phyloP scores from a whole-genome alignment of 1,284 basidiomycete genomes.

The Ustilago vetiveriae region DNA sequence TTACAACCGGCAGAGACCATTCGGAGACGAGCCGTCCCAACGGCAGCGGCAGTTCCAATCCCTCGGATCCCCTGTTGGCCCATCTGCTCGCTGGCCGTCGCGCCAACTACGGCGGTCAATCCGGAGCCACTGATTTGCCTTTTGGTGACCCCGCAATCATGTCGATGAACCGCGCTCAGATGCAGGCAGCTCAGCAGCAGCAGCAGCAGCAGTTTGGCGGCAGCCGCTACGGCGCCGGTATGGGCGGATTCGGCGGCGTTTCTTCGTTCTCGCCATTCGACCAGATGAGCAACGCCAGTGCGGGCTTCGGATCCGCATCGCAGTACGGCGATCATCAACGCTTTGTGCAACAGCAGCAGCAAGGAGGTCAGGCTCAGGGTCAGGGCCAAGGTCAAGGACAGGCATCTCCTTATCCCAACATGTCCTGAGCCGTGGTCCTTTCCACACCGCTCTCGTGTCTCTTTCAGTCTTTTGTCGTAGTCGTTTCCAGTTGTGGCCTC shows the following conservation, averaged over 20 bases:
- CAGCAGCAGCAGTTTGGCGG: constrained; percentile 46
- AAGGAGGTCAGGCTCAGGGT: constrained; percentile 26
- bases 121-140: constrained; percentile 32
- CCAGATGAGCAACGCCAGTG: constrained; percentile 30
- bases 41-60: constrained; percentile 30
- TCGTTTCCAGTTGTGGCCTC: constrained; percentile 3
- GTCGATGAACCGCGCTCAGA: constrained; percentile 55
- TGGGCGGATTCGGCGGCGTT: constrained; percentile 28
- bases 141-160: constrained; percentile 60
- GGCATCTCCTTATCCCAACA: constrained; percentile 22
- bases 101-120: constrained; percentile 21
- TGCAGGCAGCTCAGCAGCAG: constrained; percentile 48
- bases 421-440: constrained; percentile 14
- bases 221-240: constrained; percentile 25
- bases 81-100: constrained; percentile 57
- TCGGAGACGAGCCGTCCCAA: constrained; percentile 24
- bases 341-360: constrained; percentile 35
- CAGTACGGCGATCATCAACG: constrained; percentile 38
- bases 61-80: constrained; percentile 59
- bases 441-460: not conserved
- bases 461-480: not conserved
- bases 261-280: constrained; percentile 45
- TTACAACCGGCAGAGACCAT: constrained; percentile 19
- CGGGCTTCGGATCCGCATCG: constrained; percentile 22
- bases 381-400: constrained; percentile 32